Evolutionary conservation across 2,329 filamentous ascomycete species (phyloP).

Genomic region (Leptosphaerulina australis): DNA sequence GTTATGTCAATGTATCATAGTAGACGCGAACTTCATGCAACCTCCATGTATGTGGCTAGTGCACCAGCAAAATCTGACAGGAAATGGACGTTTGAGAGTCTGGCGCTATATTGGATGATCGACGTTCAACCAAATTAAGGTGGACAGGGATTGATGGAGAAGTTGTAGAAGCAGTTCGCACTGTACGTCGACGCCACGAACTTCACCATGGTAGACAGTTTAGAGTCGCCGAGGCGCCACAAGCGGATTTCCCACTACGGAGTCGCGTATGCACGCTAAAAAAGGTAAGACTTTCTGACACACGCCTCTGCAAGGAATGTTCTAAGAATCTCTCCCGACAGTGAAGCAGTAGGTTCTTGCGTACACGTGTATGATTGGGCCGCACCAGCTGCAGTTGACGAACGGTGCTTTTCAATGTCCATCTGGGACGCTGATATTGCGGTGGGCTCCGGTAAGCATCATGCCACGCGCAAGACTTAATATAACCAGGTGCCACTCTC

Average conservation of each 20-base stretch:
- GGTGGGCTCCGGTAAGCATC: background rate
- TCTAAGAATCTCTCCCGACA: background rate
- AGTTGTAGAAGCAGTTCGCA: slow-evolving; percentile 1
- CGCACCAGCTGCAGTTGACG: background rate
- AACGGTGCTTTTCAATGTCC: background rate
- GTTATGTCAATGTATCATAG: background rate
- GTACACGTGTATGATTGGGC: slow-evolving; percentile 1
- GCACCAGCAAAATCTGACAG: slow-evolving; percentile 10
- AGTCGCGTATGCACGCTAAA: background rate
- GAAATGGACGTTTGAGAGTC: slow-evolving; percentile 9
- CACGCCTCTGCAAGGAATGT: background rate
- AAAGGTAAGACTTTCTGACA: slow-evolving; percentile 1
- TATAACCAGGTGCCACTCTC: background rate
- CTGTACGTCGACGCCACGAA: slow-evolving; percentile 4
- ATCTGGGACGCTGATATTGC: background rate
- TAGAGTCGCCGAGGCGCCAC: slow-evolving; percentile 9
- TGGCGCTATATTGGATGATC: slow-evolving; percentile 11
- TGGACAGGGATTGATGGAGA: slow-evolving; percentile 1
- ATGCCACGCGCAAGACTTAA: slow-evolving; percentile 1
- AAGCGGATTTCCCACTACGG: background rate
- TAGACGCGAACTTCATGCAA: background rate
- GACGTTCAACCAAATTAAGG: slow-evolving; percentile 5
- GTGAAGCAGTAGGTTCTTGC: background rate
- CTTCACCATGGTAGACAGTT: slow-evolving; percentile 11
- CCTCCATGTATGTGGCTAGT: slow-evolving; percentile 6